Percentiles rank a stretch among this genome's conserved stretches.
These are phyloP conservation scores for Mrakia blollopis DNA, from an alignment of 768 basidiomycete genomes.

Conservation along the genomic window DNA sequence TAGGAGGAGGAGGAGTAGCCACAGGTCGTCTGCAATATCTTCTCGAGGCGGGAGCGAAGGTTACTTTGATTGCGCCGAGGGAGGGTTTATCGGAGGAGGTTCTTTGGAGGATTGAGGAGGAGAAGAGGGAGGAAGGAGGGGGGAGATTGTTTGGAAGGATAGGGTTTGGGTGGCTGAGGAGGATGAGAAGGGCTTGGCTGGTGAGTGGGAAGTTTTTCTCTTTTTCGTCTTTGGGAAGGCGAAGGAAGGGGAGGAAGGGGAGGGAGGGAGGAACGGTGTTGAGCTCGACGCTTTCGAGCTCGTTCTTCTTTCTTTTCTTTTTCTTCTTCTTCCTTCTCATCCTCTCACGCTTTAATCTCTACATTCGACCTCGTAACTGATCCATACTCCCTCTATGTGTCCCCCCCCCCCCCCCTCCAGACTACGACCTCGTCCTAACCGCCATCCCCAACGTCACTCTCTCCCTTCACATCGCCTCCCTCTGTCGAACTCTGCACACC, in stretches of 20 bases:
- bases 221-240: neutral
- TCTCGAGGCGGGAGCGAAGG: conserved; percentile 65
- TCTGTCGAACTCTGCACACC: conserved; percentile 63
- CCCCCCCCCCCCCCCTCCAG: conserved; percentile 37
- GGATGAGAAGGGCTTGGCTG: neutral
- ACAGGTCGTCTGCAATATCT: conserved; percentile 80
- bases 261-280: neutral
- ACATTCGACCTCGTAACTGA: neutral
- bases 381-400: neutral
- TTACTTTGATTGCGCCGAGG: conserved; percentile 61
- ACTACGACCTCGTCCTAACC: conserved; percentile 78
- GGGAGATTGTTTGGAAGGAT: conserved; percentile 18
- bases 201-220: neutral
- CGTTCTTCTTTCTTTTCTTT: too few species aligned
- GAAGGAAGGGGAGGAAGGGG: neutral
- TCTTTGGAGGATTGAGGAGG: conserved; percentile 42
- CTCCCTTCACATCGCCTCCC: conserved; percentile 65
- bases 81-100: conserved; percentile 56
- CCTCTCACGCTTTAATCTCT: too few species aligned
- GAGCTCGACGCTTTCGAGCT: neutral
- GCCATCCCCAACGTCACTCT: conserved; percentile 78
- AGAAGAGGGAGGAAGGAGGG: conserved; percentile 24
- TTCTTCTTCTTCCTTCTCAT: neutral
- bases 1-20: conserved; percentile 91
- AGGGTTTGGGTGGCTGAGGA: conserved; percentile 9